These are phyloP conservation scores for Ulota crispa DNA, from an alignment of 225 moss, liverwort and hornwort species.

Conservation along the genomic window DNA sequence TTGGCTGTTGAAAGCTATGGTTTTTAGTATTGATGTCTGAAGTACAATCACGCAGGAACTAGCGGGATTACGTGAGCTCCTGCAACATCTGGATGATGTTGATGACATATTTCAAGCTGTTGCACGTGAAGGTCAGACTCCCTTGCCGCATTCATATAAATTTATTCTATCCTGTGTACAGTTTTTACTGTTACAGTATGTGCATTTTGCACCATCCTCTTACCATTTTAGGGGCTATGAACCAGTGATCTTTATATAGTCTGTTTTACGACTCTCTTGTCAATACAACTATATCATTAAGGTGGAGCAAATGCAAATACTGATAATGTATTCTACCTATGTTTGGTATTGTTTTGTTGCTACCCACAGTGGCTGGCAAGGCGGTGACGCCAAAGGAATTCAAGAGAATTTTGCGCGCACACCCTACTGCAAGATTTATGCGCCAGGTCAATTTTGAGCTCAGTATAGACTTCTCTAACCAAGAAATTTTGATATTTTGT, in stretches of 20 bases:
- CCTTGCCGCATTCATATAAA: background rate
- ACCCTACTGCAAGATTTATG: conserved; percentile 75
- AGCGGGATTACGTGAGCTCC: conserved; percentile 72
- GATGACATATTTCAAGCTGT: conserved; percentile 91
- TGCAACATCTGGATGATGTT: conserved; percentile 82
- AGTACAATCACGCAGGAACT: conserved; percentile 55
- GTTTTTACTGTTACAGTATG: conserved; percentile 1
- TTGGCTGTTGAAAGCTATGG: conserved; percentile 14
- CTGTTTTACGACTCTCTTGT: background rate
- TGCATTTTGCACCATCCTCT: background rate
- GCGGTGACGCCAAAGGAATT: conserved; percentile 65
- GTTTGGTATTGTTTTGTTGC: conserved; percentile 1
- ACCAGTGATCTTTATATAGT: background rate
- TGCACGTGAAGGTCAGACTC: conserved; percentile 59
- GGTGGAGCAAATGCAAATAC: background rate
- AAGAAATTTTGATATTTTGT: background rate
- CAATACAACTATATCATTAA: background rate
- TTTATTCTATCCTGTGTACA: background rate
- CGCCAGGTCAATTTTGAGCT: conserved; percentile 43
- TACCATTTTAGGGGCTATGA: background rate
- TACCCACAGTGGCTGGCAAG: conserved; percentile 46
- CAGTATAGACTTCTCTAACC: background rate
- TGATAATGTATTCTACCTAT: background rate
- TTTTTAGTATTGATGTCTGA: conserved; percentile 4
- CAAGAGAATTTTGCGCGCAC: conserved; percentile 55